Base-by-base conservation (phyloP, 305 asterid species). In the Galium porrigens region DNA sequence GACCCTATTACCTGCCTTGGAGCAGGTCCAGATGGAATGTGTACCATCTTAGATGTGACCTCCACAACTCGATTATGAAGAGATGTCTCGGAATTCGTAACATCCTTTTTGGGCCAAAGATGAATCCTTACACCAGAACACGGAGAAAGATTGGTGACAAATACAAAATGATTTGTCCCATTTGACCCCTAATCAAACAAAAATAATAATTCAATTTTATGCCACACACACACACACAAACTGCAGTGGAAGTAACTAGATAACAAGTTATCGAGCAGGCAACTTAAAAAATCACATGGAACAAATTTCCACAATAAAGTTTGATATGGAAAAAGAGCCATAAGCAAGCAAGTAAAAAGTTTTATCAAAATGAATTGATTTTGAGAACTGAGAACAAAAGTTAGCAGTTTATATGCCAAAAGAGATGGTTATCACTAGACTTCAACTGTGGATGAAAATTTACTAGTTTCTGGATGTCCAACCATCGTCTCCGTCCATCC, bases 401-500 rank as follows among this genome's bases (percentile, higher is more conserved):
- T 17, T 39, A 48, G 6, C 32, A 56, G 18, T 42, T 42, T 10
- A 11, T 42, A 42, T 42, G 33, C 49, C 64, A 57, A 20, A 33
- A 61, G 53, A 25, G 42, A 51, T 22, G 36, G 12, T 14, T 34
- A 48, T 11, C 25, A 18, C 29, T 46, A 42, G 52, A 33, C 41
- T 18, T 53, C 57, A 64, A 73, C 58, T 52, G 72, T 37, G 68
- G 63, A 66, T 66, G 76, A 77, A 63, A 75, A 88, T 82, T 82
- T 67, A 92, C 99, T 89, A 87, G 89, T 79, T 84, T 85, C 63
- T 85, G 84, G 78, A 92, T 85, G 86, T 92, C 99, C 85, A 92
- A 72, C 99, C 97, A 92, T 62, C 99, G 85, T 68, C 95, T 86
- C 83, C 95, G 83, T 73, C 99, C 99, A 79, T 92, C 99, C 99